Base-by-base conservation (phyloP, 192 early-diverging fungal genomes). In the Linnemannia hyalina region DNA sequence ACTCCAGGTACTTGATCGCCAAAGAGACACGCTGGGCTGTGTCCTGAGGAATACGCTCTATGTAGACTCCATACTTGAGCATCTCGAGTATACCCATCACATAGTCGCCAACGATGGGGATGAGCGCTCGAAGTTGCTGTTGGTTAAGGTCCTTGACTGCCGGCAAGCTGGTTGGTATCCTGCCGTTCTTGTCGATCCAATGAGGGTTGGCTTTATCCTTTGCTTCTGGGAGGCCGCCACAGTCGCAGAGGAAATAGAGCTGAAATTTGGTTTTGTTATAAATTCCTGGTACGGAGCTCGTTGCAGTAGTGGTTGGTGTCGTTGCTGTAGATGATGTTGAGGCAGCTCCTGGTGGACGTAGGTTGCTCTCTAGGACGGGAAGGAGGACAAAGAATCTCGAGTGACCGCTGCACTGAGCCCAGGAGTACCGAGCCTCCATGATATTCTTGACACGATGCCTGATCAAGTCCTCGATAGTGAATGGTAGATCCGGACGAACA, bases 11-110 rank as follows among this genome's bases (percentile, higher is more conserved):
- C 23, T 73, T 77, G 60, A 82, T 82, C 46, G 75, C 49, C n/a
- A 57, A 65, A 7, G 68, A 20, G 10, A 82, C 72, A 0, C 54
- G 54, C 55, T 60, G 55, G 29, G 55, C 23, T 7, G 23, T 23
- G 22, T 23, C 55, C 42, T 68, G 57, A 16, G 49, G 70, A 41
- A 82, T 26, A 46, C 26, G 63, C 0, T 60, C 55, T 4, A 60
- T 44, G 8, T 68, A 73, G 7, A 83, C 76, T 29, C 82, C 82
- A 70, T 73, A 78, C 42, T 78, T 74, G 65, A 74, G 55, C 46
- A 71, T 77, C 65, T 83, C 82, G 38, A 83, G 71, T 38, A 75
- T 49, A 16, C 70, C 82, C 82, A 83, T 70, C 47, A 78, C 49
- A 54, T 78, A 83, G 6, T 49, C 32, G 6, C 72, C 78, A 68